Evolutionary conservation across 1,284 basidiomycete species (phyloP).

Genomic region (Moniliophthora roreri): DNA sequence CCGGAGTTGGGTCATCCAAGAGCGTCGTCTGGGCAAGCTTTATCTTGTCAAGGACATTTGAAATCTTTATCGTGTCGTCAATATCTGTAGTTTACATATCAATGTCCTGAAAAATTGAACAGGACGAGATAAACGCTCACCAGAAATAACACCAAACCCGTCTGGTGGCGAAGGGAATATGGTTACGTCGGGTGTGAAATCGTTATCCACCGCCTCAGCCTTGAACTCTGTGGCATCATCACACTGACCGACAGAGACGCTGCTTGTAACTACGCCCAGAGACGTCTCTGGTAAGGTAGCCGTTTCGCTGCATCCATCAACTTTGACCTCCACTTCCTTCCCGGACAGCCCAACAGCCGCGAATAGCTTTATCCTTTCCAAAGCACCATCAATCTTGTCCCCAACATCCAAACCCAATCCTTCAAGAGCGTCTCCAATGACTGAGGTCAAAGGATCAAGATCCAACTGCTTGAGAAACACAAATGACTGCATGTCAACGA

Average conservation of each 20-base stretch:
- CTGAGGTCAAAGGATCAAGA: constrained; percentile 19
- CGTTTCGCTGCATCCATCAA: constrained; percentile 28
- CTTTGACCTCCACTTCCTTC: constrained; percentile 29
- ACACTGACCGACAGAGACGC: constrained; percentile 22
- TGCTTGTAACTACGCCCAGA: constrained; percentile 31
- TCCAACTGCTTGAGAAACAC: constrained; percentile 32
- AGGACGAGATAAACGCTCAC: constrained; percentile 20
- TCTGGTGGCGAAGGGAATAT: constrained; percentile 34
- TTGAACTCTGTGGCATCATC: neutral
- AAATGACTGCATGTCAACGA: constrained; percentile 33
- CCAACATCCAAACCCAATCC: constrained; percentile 29
- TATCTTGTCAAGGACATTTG: constrained; percentile 34
- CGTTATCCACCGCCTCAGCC: constrained; percentile 21
- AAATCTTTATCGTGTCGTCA: constrained; percentile 42
- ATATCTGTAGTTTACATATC: constrained; percentile 29
- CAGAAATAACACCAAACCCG: constrained; percentile 42
- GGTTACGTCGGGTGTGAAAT: constrained; percentile 22
- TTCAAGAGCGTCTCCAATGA: constrained; percentile 18
- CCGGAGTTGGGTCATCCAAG: constrained; percentile 35
- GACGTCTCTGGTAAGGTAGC: constrained; percentile 26
- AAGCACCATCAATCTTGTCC: constrained; percentile 23
- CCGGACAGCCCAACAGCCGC: constrained; percentile 30
- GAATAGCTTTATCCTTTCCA: constrained; percentile 33
- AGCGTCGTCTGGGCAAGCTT: constrained; percentile 35
- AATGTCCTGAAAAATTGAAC: neutral